Conservation (phyloP, 2,329 filamentous ascomycete species). For the Penicillium rolfsii region DNA sequence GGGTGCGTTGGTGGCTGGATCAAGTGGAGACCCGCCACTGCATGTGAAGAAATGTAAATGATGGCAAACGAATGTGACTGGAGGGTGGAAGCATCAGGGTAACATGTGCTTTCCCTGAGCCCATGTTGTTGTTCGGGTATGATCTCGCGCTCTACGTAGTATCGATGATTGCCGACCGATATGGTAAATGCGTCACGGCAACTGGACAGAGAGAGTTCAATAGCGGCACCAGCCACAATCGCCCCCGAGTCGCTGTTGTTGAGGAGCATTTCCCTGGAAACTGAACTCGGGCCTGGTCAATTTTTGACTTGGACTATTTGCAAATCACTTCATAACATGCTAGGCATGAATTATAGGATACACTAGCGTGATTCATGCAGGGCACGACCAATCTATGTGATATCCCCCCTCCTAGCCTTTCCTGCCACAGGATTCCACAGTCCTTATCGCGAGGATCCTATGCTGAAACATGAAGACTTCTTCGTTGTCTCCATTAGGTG, state of each 20-base stretch:
- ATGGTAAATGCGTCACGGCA: background rate
- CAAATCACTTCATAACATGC: background rate
- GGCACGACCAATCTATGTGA: background rate
- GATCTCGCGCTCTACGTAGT: background rate
- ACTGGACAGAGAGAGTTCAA: background rate
- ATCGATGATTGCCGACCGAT: background rate
- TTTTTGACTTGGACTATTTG: background rate
- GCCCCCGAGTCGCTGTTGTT: too few relatives aligned
- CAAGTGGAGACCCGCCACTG: slow-evolving; percentile 13
- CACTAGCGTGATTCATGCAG: background rate
- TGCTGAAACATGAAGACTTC: background rate
- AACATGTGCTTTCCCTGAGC: background rate
- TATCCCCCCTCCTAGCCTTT: background rate
- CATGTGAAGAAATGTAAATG: slow-evolving; percentile 17
- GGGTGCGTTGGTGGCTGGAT: slow-evolving; percentile 1
- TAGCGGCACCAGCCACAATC: slow-evolving; percentile 4
- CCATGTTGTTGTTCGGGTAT: background rate
- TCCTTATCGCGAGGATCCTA: background rate
- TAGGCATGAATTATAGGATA: background rate
- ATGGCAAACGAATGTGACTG: background rate
- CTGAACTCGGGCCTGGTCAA: background rate
- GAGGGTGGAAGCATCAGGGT: background rate
- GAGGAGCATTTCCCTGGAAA: background rate
- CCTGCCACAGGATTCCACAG: background rate
- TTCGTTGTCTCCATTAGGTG: background rate